Evolutionary conservation across 1,284 basidiomycete species (phyloP), one percentile per base, ranked within the genome.

Genomic region (Butyriboletus appendiculatus): DNA sequence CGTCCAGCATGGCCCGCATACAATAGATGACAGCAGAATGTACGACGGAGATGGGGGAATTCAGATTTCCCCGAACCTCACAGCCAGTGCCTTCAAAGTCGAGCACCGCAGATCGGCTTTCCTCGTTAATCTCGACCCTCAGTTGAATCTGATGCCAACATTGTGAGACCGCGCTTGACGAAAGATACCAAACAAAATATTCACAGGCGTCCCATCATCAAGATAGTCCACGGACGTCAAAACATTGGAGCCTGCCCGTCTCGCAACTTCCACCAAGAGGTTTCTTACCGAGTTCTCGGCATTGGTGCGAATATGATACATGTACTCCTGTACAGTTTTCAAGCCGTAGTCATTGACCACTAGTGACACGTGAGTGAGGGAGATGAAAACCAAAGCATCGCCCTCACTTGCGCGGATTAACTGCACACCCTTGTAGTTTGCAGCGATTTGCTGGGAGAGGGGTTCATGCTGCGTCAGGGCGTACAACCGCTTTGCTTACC

Each of bases 21-120:
- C 92, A 93, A 73, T 98, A 99, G 62, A 98, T 96, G 57, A 98
- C 89, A 1, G 96, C 94, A 1, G 91, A 91, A 69, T 95, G 92
- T 2, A 92, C 90, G 39, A 98, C 95, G 3, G 90, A 89, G 40
- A 90, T 89, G 0, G 93, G 92, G 15, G 93, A 78, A 70, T 98
- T 98, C 55, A 96, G 79, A 71, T 98, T 98, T 42, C 91, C 94
- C 26, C 90, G 81, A 48, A 96, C 85, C 76, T 96, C 93, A 53
- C 85, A 90, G 0, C 93, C 93, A 3, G 95, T 96, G 4, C 94
- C 94, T 58, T 82, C 78, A 66, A 98, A 99, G 70, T 98, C 95
- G 57, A 98, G 85, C 6, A 90, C 76, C 0, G 96, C 96, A 14
- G 86, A 88, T 1, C 96, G 94, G 1, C 80, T 76, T 14, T 81